Percentiles rank a stretch among this genome's conserved stretches.
Conservation (phyloP, 495 filamentous ascomycete genomes). For the Amniculicola lignicola region DNA sequence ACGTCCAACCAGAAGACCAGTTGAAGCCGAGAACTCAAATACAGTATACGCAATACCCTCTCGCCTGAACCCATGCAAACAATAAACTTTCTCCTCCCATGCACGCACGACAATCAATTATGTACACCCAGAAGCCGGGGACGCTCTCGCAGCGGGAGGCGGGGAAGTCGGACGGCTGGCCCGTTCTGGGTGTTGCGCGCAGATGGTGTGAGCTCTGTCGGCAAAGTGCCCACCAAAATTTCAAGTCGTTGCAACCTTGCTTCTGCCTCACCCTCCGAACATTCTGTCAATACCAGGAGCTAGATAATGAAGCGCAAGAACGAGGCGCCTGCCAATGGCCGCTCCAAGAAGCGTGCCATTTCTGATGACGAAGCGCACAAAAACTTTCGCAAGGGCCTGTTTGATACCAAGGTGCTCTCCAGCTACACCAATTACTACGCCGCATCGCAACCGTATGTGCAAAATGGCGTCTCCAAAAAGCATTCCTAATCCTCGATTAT, state of each 20-base stretch:
- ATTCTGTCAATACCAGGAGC: not conserved
- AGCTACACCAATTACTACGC: constrained; percentile 31
- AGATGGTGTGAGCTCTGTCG: constrained; percentile 4
- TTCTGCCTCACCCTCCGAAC: constrained; percentile 2
- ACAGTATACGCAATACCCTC: too few relatives aligned
- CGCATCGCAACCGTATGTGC: constrained; percentile 29
- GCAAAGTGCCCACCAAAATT: constrained; percentile 17
- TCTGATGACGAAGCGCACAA: constrained; percentile 47
- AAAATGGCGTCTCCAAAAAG: not conserved
- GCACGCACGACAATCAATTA: too few relatives aligned
- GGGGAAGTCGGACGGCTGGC: not conserved
- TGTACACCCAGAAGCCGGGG: too few relatives aligned
- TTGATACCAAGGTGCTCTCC: constrained; percentile 22
- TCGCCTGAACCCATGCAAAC: too few relatives aligned
- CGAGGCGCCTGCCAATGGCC: constrained; percentile 46
- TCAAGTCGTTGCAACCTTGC: constrained; percentile 9
- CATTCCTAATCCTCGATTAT: not conserved
- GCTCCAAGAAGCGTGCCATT: constrained; percentile 53
- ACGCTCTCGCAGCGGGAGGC: too few relatives aligned
- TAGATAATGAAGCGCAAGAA: constrained; percentile 57
- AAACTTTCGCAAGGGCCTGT: constrained; percentile 58
- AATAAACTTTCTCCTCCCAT: too few relatives aligned
- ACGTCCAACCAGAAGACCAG: constrained; percentile 11
- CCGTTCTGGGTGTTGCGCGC: not conserved
- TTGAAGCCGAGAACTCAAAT: constrained; percentile 3